Percentiles rank a stretch among this genome's conserved stretches.
These are phyloP conservation scores for Podospora didyma DNA, from an alignment of 495 filamentous ascomycete genomes.

Conservation along the genomic window DNA sequence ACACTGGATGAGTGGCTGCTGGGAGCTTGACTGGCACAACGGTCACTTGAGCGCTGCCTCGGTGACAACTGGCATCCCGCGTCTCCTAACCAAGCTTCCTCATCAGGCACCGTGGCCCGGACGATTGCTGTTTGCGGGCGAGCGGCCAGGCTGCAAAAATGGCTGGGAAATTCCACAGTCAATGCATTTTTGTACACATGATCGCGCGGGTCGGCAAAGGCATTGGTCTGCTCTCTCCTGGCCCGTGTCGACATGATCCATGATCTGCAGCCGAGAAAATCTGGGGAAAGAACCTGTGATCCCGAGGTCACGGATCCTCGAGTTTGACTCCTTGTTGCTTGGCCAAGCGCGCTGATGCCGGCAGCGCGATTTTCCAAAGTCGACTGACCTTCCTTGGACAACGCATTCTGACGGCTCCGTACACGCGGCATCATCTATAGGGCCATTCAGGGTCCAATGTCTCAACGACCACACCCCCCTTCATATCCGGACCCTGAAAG, in stretches of 20 bases:
- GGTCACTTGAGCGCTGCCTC: neutral
- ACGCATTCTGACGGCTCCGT: neutral
- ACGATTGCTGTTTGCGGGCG: neutral
- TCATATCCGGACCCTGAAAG: slow-evolving; percentile 9
- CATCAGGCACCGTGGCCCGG: slow-evolving; percentile 13
- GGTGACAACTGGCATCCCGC: neutral
- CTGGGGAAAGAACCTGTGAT: slow-evolving; percentile 10
- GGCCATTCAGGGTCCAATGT: slow-evolving; percentile 10
- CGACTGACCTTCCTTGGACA: slow-evolving; percentile 2
- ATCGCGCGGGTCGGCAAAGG: neutral
- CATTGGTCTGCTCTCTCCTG: neutral
- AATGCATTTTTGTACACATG: neutral
- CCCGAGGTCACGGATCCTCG: slow-evolving; percentile 6
- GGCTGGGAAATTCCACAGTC: neutral
- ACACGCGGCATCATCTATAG: slow-evolving; percentile 17
- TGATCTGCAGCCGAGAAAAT: slow-evolving; percentile 6
- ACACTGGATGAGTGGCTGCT: no score
- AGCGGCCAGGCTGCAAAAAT: neutral
- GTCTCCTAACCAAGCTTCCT: slow-evolving; percentile 6
- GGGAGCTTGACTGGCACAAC: neutral
- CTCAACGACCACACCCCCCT: slow-evolving; percentile 12
- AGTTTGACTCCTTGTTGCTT: no score
- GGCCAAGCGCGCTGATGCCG: neutral
- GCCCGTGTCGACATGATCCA: neutral
- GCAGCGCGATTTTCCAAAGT: neutral